Conservation (phyloP, 108 stramenopile species). For the Skeletonema menzelii region DNA sequence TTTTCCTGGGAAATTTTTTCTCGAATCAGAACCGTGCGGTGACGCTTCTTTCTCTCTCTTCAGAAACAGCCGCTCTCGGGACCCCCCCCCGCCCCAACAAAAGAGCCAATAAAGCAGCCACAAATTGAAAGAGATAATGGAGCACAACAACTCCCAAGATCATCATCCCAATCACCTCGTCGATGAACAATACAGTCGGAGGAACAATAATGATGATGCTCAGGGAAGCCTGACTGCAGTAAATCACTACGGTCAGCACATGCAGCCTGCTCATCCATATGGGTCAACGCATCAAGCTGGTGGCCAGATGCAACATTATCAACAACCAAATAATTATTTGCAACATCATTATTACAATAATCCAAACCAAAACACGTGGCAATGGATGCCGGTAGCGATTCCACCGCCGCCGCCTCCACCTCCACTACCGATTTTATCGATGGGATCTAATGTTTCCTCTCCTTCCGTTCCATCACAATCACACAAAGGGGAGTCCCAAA, state of each 20-base stretch:
- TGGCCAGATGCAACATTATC: not conserved
- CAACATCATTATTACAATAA: not conserved
- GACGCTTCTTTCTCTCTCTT: too few species aligned
- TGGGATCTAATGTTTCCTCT: not conserved
- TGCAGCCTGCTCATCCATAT: not conserved
- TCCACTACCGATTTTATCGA: not conserved
- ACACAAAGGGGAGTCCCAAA: not conserved
- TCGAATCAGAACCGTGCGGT: too few species aligned
- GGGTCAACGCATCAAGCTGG: not conserved
- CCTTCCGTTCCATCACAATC: not conserved
- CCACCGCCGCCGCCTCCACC: constrained; percentile 3
- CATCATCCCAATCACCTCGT: not conserved
- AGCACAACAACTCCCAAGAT: not conserved
- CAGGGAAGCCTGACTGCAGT: not conserved
- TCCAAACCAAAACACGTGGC: not conserved
- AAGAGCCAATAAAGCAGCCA: too few species aligned
- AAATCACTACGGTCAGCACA: not conserved
- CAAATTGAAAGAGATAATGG: not conserved
- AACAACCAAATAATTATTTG: not conserved
- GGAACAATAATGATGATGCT: not conserved
- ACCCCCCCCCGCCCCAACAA: too few species aligned
- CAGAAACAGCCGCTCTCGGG: too few species aligned
- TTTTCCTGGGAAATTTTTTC: too few species aligned
- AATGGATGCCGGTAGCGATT: not conserved
- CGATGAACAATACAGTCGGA: not conserved